phyloP scores from a whole-genome alignment of 768 basidiomycete species.

The Cubamyces lactineus region DNA sequence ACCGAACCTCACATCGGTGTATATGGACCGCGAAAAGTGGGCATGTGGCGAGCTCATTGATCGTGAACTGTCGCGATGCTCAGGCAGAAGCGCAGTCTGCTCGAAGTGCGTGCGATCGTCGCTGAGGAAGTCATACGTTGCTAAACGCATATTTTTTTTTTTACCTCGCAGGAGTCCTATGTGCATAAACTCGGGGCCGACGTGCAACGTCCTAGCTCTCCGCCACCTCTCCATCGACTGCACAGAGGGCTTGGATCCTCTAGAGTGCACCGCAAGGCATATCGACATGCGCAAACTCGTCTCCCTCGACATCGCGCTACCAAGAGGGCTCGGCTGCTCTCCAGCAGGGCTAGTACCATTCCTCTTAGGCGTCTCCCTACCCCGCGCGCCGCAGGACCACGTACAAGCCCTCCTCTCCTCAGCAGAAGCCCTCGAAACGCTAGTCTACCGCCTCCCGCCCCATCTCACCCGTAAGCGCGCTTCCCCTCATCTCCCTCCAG shows the following conservation, averaged over 20 bases:
- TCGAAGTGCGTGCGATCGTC: background rate
- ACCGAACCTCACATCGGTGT: background rate
- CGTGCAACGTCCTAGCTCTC: background rate
- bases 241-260: background rate
- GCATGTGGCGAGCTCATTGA: constrained; percentile 84
- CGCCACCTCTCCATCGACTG: background rate
- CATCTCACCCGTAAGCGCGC: background rate
- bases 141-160: too few relatives aligned
- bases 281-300: background rate
- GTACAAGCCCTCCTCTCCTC: background rate
- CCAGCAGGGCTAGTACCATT: background rate
- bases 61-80: too few relatives aligned
- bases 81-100: too few relatives aligned
- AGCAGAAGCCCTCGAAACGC: background rate
- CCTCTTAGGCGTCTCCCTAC: background rate
- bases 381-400: background rate
- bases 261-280: background rate
- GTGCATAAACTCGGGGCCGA: background rate
- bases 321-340: background rate
- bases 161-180: too few relatives aligned
- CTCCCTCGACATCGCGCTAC: background rate
- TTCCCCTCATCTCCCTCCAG: too few relatives aligned
- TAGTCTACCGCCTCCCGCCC: background rate
- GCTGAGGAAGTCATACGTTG: too few relatives aligned
- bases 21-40: background rate